These are phyloP conservation scores for Apiospora phragmitis DNA, from an alignment of 2,329 filamentous ascomycete species.

Conservation along the genomic window DNA sequence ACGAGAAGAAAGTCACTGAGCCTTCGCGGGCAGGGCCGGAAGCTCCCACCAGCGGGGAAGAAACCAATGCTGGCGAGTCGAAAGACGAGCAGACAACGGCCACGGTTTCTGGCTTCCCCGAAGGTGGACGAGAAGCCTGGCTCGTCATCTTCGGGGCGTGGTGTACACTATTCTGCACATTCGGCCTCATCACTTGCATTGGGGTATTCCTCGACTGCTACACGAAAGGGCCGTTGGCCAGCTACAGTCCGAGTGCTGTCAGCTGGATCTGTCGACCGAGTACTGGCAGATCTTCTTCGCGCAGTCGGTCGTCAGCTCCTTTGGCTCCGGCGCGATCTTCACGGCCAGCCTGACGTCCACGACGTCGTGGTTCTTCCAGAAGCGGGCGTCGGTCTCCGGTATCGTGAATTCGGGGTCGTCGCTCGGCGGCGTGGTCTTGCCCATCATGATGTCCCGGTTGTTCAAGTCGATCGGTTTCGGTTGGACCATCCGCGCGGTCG, in stretches of 20 bases:
- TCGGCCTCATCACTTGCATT: slow-evolving; percentile 41
- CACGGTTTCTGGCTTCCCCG: slow-evolving; percentile 50
- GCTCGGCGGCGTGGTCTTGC: slow-evolving; percentile 53
- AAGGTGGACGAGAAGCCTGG: slow-evolving; percentile 60
- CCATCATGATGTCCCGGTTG: slow-evolving; percentile 57
- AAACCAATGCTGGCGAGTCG: neutral
- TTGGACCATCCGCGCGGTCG: slow-evolving; percentile 40
- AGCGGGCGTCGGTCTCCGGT: slow-evolving; percentile 48
- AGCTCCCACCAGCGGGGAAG: neutral
- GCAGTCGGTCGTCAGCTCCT: slow-evolving; percentile 33
- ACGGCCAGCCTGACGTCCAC: slow-evolving; percentile 30
- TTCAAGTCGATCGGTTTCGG: slow-evolving; percentile 47
- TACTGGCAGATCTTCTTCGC: slow-evolving; percentile 43
- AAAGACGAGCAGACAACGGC: slow-evolving; percentile 7
- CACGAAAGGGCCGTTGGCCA: slow-evolving; percentile 42
- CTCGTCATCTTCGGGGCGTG: slow-evolving; percentile 52
- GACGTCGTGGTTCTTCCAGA: slow-evolving; percentile 45
- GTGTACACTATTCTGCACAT: slow-evolving; percentile 39
- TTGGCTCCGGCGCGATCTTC: slow-evolving; percentile 38
- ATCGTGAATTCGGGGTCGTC: slow-evolving; percentile 49
- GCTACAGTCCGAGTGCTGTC: slow-evolving; percentile 50
- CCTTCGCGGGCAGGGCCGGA: neutral
- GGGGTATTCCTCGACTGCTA: slow-evolving; percentile 62
- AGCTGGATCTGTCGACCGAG: slow-evolving; percentile 54
- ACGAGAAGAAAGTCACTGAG: neutral